Evolutionary conservation across 1,284 basidiomycete genomes (phyloP), one percentile per base, ranked within the genome.

Genomic region (Cystobasidium sp.): DNA sequence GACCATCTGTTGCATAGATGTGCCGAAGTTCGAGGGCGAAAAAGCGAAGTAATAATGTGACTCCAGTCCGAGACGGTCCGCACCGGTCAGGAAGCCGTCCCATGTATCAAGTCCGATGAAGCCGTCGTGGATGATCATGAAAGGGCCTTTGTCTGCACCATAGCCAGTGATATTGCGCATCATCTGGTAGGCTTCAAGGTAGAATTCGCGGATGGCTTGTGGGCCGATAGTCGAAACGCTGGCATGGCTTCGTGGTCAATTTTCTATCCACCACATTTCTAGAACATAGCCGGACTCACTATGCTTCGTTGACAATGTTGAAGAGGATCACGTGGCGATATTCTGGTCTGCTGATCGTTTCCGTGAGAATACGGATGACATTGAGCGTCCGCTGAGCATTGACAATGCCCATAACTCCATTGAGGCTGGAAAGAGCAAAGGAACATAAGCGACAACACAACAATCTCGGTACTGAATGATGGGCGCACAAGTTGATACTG

Each of bases 11-110:
- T 47, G 8, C 16, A 79, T 55, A 53, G 61, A 52, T 39, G 77
- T 76, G 7, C 65, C 62, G 52, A 78, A 76, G 53, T 74, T 75
- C 16, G 59, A 44, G 20, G 68, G 49, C 75, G 75, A 76, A 55
- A 74, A 74, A 41, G 77, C 77, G 9, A 82, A 62, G 76, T 81
- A 82, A 18, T 77, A 90, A 61, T 93, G 88, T 37, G 86, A 86
- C 58, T 94, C 94, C 43, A 97, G 83, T 31, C 88, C 84, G 71
- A 90, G 82, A 71, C 92, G 90, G 79, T 90, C 91, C 7, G 86
- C 89, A 87, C 91, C 74, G 84, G 84, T 72, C 80, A 81, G 44
- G 74, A 70, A 80, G 1, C 79, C 80, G 61, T 72, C 58, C 79
- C 80, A 81, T 59, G 65, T 44, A 20, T 52, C 47, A 18, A 62